phyloP scores from a whole-genome alignment of 805 yeast species.

The Lachancea thermotolerans region DNA sequence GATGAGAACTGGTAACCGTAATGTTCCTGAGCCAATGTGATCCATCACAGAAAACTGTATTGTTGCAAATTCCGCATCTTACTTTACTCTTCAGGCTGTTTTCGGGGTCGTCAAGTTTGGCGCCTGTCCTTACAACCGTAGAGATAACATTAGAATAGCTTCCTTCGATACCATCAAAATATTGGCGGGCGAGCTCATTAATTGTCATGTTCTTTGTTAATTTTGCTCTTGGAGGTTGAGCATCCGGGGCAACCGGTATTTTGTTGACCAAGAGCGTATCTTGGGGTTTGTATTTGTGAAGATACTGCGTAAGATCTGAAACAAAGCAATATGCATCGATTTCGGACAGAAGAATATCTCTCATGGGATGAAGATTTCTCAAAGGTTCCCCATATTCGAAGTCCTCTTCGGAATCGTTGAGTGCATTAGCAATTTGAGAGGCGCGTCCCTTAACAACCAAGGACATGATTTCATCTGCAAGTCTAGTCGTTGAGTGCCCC shows the following conservation, averaged over 20 bases:
- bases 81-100: slow-evolving; percentile 12
- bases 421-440: slow-evolving; percentile 45
- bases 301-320: slow-evolving; percentile 32
- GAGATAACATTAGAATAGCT: slow-evolving; percentile 86
- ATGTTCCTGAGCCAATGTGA: slow-evolving; percentile 61
- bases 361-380: slow-evolving; percentile 58
- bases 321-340: slow-evolving; percentile 43
- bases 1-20: slow-evolving; percentile 53
- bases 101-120: slow-evolving; percentile 54
- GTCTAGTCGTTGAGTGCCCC: slow-evolving; percentile 75
- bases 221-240: slow-evolving; percentile 3
- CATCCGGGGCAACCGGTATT: slow-evolving; percentile 33
- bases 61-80: slow-evolving; percentile 52
- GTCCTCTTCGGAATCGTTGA: slow-evolving; percentile 39
- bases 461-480: slow-evolving; percentile 75
- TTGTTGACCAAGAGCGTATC: slow-evolving; percentile 19
- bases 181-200: slow-evolving; percentile 67
- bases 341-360: slow-evolving; percentile 70
- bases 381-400: slow-evolving; percentile 30
- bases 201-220: slow-evolving; percentile 65
- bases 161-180: slow-evolving; percentile 63
- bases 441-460: slow-evolving; percentile 87
- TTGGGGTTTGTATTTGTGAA: slow-evolving; percentile 17
- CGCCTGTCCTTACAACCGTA: slow-evolving; percentile 86
- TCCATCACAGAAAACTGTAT: slow-evolving; percentile 49